These are phyloP conservation scores for Apiospora marii DNA, from an alignment of 2,329 filamentous ascomycete species.

Conservation along the genomic window DNA sequence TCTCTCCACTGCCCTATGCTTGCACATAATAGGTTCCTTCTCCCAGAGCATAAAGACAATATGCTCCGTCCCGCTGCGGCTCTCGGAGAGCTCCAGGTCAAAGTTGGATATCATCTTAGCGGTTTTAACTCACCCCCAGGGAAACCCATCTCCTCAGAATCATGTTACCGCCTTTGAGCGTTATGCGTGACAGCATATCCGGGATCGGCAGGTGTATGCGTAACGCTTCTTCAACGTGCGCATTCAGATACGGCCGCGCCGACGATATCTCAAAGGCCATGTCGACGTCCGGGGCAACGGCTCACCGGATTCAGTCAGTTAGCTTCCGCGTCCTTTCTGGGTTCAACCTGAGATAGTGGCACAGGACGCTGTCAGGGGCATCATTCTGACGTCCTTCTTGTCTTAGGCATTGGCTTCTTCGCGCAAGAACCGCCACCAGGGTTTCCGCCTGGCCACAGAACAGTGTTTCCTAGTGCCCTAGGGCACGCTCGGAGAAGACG, in stretches of 20 bases:
- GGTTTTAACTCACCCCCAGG: constrained; percentile 21
- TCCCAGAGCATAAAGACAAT: too few species aligned
- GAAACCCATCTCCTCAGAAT: constrained; percentile 31
- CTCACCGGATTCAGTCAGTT: constrained; percentile 1
- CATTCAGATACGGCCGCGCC: constrained; percentile 18
- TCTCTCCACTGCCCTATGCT: too few species aligned
- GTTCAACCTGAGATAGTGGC: constrained; percentile 22
- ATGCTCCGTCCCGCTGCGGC: too few species aligned
- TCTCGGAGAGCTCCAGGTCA: too few species aligned
- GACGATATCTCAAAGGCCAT: not conserved
- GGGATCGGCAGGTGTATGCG: constrained; percentile 32
- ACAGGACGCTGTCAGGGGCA: constrained; percentile 7
- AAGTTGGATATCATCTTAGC: too few species aligned
- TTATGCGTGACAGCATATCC: constrained; percentile 28
- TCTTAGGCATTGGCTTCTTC: constrained; percentile 28
- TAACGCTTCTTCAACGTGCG: constrained; percentile 28
- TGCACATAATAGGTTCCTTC: too few species aligned
- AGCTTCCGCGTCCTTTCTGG: constrained; percentile 10
- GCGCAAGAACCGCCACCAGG: constrained; percentile 38
- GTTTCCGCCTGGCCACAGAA: constrained; percentile 39
- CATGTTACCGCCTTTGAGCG: constrained; percentile 34
- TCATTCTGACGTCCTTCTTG: constrained; percentile 25
- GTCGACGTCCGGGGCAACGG: not conserved
- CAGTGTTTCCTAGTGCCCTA: constrained; percentile 45
- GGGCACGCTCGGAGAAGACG: constrained; percentile 43